Percentiles rank a stretch among this genome's conserved stretches.
phyloP scores from a whole-genome alignment of 352 stramenopile species.

The Blastocystis hominis region DNA sequence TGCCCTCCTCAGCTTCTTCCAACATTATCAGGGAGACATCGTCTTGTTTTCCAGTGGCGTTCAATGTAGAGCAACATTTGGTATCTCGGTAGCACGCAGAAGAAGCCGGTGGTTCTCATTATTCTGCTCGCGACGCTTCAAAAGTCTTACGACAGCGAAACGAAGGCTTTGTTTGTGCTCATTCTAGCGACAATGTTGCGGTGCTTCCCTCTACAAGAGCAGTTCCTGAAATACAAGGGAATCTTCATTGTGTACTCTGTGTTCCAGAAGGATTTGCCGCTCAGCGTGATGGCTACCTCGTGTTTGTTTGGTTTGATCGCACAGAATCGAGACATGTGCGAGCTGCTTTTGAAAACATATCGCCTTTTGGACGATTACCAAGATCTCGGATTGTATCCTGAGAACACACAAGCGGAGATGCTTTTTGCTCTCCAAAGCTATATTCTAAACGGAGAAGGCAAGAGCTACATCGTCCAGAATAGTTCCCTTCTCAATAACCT shows the following conservation, averaged over 20 bases:
- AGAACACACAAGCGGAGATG: conserved; percentile 6
- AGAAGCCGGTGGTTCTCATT: background rate
- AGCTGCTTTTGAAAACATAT: background rate
- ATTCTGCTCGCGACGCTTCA: background rate
- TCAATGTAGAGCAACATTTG: background rate
- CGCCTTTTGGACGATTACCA: background rate
- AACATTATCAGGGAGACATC: conserved; percentile 23
- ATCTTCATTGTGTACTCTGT: background rate
- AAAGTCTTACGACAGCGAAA: background rate
- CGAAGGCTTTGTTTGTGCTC: background rate
- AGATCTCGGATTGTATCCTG: background rate
- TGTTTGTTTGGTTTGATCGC: conserved; percentile 18
- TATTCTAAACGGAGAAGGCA: background rate
- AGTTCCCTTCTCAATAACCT: background rate
- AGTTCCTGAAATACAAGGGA: background rate
- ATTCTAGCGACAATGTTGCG: conserved; percentile 4
- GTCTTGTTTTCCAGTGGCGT: background rate
- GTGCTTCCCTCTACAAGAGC: background rate
- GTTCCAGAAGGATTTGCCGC: background rate
- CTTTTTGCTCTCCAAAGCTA: conserved; percentile 47
- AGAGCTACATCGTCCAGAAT: conserved; percentile 2
- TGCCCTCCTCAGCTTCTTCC: background rate
- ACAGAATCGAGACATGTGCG: background rate
- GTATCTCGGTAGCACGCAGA: background rate
- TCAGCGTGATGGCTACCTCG: background rate